These are phyloP conservation scores for Solanum chacoense DNA, from an alignment of 305 asterid genomes.

Conservation along the genomic window DNA sequence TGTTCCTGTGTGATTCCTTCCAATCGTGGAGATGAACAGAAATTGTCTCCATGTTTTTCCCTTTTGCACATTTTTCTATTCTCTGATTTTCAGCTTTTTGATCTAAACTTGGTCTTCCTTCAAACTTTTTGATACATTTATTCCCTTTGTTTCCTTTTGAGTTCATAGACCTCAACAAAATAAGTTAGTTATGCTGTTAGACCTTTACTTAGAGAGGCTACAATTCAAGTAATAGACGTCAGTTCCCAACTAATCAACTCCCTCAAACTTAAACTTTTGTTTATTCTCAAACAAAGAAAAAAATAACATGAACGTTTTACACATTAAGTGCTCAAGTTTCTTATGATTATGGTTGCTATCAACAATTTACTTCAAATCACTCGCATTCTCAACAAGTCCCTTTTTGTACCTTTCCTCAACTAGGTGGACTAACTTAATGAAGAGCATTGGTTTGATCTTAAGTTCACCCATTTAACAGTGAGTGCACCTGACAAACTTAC, in stretches of 20 bases:
- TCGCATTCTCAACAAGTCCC: neutral
- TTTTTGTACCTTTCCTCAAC: neutral
- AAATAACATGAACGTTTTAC: neutral
- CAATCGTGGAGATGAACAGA: neutral
- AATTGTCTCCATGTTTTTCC: neutral
- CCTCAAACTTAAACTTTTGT: neutral
- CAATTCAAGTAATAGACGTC: neutral
- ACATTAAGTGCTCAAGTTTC: neutral
- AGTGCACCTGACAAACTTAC: neutral
- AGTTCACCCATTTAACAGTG: neutral
- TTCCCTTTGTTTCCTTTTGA: neutral
- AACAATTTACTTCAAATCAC: neutral
- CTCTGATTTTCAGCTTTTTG: neutral
- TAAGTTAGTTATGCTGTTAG: neutral
- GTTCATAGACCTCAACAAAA: neutral
- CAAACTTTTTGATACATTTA: neutral
- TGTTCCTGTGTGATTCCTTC: neutral
- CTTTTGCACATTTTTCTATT: neutral
- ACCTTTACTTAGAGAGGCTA: neutral
- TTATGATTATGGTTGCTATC: neutral
- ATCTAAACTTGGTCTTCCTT: neutral
- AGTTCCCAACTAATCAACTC: neutral
- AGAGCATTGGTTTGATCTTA: neutral
- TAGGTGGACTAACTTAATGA: neutral
- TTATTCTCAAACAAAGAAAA: neutral